Evolutionary conservation across 352 stramenopile genomes (phyloP), one percentile per base, ranked within the genome.

Genomic region (Halophytophthora polymorphica): DNA sequence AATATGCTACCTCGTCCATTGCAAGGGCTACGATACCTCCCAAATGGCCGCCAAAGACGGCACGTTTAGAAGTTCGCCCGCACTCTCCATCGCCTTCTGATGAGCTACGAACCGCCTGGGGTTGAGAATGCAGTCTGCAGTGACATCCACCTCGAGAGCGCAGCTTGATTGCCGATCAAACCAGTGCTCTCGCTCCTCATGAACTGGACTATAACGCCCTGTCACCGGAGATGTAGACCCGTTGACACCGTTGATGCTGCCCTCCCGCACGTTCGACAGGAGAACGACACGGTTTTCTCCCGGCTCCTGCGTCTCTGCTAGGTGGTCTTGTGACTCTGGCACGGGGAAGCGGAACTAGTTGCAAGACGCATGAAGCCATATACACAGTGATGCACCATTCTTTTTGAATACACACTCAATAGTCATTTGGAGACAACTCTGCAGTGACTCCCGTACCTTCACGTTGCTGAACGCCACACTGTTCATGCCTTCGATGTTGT

Each of bases 401-500:
- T n/a, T 17, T 58, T 15, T 23, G 3, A 15, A 25, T 40, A 39
- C 5, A 4, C 17, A 39, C 13, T 39, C 31, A 21, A 36, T 21
- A 45, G 31, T 13, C 8, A 37, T n/a, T 17, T 1, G 29, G 54
- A 40, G 11, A 25, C 19, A 31, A 50, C 13, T 8, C n/a, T 6
- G 33, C 17, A 13, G 15, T 17, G 40, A 6, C 53, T 36, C 40
- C 6, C 52, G 25, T 60, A 90, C 76, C 60, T 83, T 90, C 33
- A 81, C 66, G 34, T 91, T 77, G 19, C 66, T 66, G 14, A 96
- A 58, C 45, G 83, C 73, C 18, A 96, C 56, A 10, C 72, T 69
- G 57, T 90, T 96, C 85, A 96, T 96, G n/a, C 89, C 89, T 74
- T 95, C 87, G 28, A 97, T 94, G 34, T 93, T 90, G 67, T 96